Base-by-base conservation (phyloP, 805 yeast genomes). In the Lipomyces orientalis region DNA sequence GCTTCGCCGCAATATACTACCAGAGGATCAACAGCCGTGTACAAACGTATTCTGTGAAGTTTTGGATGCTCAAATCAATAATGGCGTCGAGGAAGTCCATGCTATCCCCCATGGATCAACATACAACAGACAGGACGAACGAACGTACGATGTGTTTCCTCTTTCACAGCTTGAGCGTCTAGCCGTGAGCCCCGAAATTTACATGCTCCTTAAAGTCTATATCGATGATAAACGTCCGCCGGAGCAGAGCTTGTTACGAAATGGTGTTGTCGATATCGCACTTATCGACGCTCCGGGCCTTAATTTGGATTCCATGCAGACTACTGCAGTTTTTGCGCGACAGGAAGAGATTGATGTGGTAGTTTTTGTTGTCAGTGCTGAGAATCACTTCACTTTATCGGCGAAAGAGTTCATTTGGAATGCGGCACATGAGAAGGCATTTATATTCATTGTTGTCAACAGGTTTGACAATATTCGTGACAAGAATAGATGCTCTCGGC, bases 1-100 rank as follows among this genome's bases (percentile, higher is more conserved):
- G 54, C 80, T 95, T 67, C 83, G 93, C 72, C 84, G 95, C 61
- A 85, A 87, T 60, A 79, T 95, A 2, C 79, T 95, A 59, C 99
- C 99, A 0, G 97, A 90, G 75, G 99, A 95, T 78, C 99, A 95
- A 75, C 97, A 95, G 76, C 99, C 99, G 1, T 93, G 98, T 75
- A 95, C 99, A 0, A 88, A 91, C 69, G 97, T 95, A 0, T 96
- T 96, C 75, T 93, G 97, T 77, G 99, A 96, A 79, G 94, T 96
- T 7, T 81, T 91, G 35, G 97, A 95, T 77, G 91, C 93, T 10
- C 81, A 87, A 25, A 90, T 88, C 56, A 94, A 94, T 75, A 80
- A 83, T 54, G 86, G 89, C 19, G 74, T 87, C 16, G 98, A 96
- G 79, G 97, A 93, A 77, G 98, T 94, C 0, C 99, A 95, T 79